phyloP scores from a whole-genome alignment of 1,284 basidiomycete species.

The Boletus albobrunnescens region DNA sequence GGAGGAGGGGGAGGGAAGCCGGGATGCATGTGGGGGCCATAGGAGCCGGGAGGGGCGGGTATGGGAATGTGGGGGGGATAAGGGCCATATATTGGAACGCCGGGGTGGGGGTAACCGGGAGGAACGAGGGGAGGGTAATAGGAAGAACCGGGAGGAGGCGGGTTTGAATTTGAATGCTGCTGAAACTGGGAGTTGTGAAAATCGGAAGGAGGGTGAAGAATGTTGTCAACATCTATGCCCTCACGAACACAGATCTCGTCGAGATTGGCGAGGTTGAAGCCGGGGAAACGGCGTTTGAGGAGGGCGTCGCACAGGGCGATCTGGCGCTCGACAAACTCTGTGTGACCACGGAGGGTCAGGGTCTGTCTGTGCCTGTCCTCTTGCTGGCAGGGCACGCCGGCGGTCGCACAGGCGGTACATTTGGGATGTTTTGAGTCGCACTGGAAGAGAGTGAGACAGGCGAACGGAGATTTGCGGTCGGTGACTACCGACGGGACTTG shows the following conservation, averaged over 20 bases:
- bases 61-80: conserved; percentile 45
- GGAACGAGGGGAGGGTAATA: conserved; percentile 42
- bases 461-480: conserved; percentile 74
- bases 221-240: conserved; percentile 54
- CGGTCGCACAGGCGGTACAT: conserved; percentile 76
- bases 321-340: conserved; percentile 73
- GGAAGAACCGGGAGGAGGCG: conserved; percentile 35
- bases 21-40: conserved; percentile 51
- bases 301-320: conserved; percentile 70
- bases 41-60: conserved; percentile 47
- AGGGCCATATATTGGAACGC: conserved; percentile 41
- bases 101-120: conserved; percentile 43
- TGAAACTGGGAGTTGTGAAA: conserved; percentile 30
- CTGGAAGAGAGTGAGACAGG: conserved; percentile 42
- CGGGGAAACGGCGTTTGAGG: conserved; percentile 64
- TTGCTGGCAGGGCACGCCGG: conserved; percentile 73
- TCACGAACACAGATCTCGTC: conserved; percentile 62
- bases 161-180: conserved; percentile 26
- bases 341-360: conserved; percentile 74
- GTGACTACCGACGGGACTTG: conserved; percentile 80
- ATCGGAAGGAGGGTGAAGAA: conserved; percentile 23
- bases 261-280: conserved; percentile 61
- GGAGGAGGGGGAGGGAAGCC: conserved; percentile 48
- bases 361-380: conserved; percentile 81
- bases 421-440: conserved; percentile 84